Percentiles rank a stretch among this genome's conserved stretches.
phyloP scores from a whole-genome alignment of 2,329 filamentous ascomycete species.

The Ophiostoma novo-ulmi region DNA sequence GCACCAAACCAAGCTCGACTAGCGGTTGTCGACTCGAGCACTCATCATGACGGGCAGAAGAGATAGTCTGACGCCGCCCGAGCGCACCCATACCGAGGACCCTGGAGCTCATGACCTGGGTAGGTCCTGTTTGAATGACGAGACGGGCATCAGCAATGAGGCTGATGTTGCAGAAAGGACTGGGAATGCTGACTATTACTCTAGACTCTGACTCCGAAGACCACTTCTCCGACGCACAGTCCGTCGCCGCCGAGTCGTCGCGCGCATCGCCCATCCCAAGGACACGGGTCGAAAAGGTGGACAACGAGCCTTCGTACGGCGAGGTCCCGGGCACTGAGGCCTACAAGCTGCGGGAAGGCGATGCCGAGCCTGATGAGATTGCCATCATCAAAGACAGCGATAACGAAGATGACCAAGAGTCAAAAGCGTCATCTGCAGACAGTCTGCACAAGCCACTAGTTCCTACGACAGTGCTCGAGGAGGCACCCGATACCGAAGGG shows the following conservation, averaged over 20 bases:
- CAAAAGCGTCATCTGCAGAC: not conserved
- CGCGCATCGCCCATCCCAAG: constrained; percentile 51
- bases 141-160: not conserved
- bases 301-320: constrained; percentile 54
- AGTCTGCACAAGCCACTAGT: constrained; percentile 34
- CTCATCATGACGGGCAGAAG: constrained; percentile 34
- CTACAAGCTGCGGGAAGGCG: constrained; percentile 50
- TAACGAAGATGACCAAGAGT: constrained; percentile 1
- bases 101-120: constrained; percentile 58
- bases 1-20: not conserved
- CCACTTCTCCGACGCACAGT: constrained; percentile 64
- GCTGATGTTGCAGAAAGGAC: not conserved
- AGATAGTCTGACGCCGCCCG: constrained; percentile 40
- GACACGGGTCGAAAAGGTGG: constrained; percentile 55
- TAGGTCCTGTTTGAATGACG: constrained; percentile 31
- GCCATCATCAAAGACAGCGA: constrained; percentile 41
- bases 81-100: constrained; percentile 43
- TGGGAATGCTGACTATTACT: constrained; percentile 25
- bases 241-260: constrained; percentile 42
- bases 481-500: constrained; percentile 43
- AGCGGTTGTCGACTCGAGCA: not conserved
- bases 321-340: constrained; percentile 58
- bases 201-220: constrained; percentile 60
- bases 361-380: constrained; percentile 58
- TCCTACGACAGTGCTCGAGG: constrained; percentile 51